Percentiles rank a stretch among this genome's conserved stretches.
These are phyloP conservation scores for Pueraria montana DNA, from an alignment of 306 rosid species.

Conservation along the genomic window DNA sequence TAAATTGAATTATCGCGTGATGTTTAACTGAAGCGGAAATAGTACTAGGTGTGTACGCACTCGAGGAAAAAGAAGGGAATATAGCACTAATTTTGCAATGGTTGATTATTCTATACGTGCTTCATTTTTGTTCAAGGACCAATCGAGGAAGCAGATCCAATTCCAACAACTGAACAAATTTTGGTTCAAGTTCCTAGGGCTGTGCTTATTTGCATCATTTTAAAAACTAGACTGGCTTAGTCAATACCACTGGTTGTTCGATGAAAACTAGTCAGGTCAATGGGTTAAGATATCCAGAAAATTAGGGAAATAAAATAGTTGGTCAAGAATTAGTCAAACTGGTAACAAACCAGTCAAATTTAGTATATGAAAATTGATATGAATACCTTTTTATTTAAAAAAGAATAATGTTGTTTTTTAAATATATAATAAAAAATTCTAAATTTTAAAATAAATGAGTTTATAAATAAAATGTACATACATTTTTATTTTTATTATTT, in stretches of 20 bases:
- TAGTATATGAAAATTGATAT: background rate
- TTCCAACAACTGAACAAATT: no score
- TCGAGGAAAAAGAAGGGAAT: background rate
- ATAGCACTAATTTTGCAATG: background rate
- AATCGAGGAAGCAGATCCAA: no score
- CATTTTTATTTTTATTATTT: background rate
- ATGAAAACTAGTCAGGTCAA: background rate
- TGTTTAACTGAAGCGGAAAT: background rate
- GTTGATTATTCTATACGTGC: background rate
- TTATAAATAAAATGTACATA: background rate
- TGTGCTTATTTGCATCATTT: background rate
- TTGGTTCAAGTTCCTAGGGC: no score
- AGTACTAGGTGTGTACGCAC: no score
- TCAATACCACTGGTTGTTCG: background rate
- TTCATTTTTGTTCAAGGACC: background rate
- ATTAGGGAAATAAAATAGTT: background rate
- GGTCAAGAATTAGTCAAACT: background rate
- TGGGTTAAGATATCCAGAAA: background rate
- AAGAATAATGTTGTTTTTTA: background rate
- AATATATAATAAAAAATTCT: background rate
- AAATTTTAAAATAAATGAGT: background rate
- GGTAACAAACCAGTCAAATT: background rate
- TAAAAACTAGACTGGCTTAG: background rate
- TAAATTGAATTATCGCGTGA: background rate
- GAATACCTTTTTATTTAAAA: background rate